Evolutionary conservation across 1,284 basidiomycete genomes (phyloP).

Genomic region (Ustilago vetiveriae): DNA sequence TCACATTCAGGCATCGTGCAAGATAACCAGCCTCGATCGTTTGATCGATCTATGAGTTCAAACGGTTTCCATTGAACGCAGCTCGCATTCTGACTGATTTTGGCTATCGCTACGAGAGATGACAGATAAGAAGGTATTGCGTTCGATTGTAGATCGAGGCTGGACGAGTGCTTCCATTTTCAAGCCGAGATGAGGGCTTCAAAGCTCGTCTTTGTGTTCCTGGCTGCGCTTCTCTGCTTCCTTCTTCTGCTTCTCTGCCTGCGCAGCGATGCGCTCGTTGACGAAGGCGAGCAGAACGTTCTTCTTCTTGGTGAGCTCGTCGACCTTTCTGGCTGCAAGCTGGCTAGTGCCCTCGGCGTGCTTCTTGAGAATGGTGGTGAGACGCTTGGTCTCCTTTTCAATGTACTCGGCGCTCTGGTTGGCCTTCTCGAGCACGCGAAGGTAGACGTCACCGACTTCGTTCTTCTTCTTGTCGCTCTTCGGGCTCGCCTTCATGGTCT

Average conservation of each 20-base stretch:
- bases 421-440: constrained; percentile 87
- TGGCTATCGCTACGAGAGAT: too few relatives aligned
- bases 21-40: too few relatives aligned
- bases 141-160: too few relatives aligned
- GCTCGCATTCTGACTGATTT: too few relatives aligned
- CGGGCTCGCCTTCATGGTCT: constrained; percentile 41
- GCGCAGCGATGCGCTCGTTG: constrained; percentile 51
- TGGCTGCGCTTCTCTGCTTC: constrained; percentile 25
- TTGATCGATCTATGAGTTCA: too few relatives aligned
- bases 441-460: constrained; percentile 79
- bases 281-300: constrained; percentile 84
- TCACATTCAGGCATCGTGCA: too few relatives aligned
- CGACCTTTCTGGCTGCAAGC: constrained; percentile 80
- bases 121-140: too few relatives aligned
- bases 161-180: too few relatives aligned
- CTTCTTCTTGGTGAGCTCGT: constrained; percentile 90
- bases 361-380: constrained; percentile 75
- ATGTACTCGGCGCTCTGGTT: constrained; percentile 78
- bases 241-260: constrained; percentile 46
- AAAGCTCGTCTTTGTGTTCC: constrained; percentile 48
- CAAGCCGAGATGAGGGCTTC: background rate
- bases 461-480: constrained; percentile 65
- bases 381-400: constrained; percentile 83
- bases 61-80: too few relatives aligned
- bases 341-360: constrained; percentile 69